Evolutionary conservation across 768 basidiomycete species (phyloP).

Genomic region (Russula brevipes): DNA sequence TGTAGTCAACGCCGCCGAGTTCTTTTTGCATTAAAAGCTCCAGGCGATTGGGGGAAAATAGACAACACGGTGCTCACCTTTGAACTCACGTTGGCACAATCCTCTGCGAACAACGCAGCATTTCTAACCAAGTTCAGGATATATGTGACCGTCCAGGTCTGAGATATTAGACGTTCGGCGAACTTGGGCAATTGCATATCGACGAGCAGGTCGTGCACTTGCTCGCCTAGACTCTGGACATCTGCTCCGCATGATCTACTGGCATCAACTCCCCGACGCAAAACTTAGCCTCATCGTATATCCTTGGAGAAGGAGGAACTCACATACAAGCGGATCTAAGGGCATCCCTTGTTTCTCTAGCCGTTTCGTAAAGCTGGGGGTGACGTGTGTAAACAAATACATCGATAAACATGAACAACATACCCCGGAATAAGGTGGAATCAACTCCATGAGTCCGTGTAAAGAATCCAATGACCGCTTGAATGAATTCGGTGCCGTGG

Average conservation of each 20-base stretch:
- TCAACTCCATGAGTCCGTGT: slow-evolving; percentile 4
- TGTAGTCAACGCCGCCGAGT: not conserved
- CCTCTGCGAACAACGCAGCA: slow-evolving; percentile 18
- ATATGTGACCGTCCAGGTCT: not conserved
- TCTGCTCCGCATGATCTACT: slow-evolving; percentile 6
- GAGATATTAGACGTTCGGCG: not conserved
- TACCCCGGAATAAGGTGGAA: not conserved
- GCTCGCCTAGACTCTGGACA: slow-evolving; percentile 5
- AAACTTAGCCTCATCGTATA: not conserved
- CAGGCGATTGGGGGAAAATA: not conserved
- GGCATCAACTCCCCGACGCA: not conserved
- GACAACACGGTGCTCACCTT: not conserved
- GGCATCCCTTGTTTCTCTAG: not conserved
- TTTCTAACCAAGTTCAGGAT: slow-evolving; percentile 1
- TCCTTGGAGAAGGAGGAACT: not conserved
- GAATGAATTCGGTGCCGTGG: slow-evolving; percentile 10
- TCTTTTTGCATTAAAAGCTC: not conserved
- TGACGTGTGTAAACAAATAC: not conserved
- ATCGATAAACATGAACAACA: not conserved
- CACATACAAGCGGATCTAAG: slow-evolving; percentile 9
- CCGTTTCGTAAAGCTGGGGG: not conserved
- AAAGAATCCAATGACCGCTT: slow-evolving; percentile 5
- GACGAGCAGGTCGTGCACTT: not conserved
- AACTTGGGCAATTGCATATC: slow-evolving; percentile 3
- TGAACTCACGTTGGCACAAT: slow-evolving; percentile 4